phyloP scores from a whole-genome alignment of 805 yeast species.

The Saturnispora bothae region DNA sequence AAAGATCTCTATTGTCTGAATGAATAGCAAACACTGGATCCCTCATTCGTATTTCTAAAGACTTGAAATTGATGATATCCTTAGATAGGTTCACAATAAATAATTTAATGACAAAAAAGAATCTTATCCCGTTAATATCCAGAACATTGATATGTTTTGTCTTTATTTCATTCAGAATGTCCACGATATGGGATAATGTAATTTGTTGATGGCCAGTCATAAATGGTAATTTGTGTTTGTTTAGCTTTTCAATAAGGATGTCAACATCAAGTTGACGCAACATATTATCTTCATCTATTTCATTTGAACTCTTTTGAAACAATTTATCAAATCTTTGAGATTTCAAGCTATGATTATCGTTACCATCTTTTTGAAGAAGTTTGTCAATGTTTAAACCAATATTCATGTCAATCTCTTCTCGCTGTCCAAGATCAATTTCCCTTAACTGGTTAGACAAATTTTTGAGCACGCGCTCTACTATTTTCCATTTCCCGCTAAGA shows the following conservation, averaged over 20 bases:
- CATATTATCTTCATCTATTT: conserved; percentile 13
- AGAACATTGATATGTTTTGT: conserved; percentile 32
- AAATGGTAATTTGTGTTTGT: conserved; percentile 60
- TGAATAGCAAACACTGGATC: conserved; percentile 85
- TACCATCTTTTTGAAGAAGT: conserved; percentile 1
- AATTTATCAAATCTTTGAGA: background rate
- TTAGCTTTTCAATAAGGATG: conserved; percentile 47
- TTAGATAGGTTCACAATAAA: conserved; percentile 36
- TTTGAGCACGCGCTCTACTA: conserved; percentile 48
- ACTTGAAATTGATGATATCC: conserved; percentile 9
- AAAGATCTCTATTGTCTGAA: conserved; percentile 62
- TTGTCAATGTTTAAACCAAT: conserved; percentile 14
- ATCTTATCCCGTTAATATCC: conserved; percentile 62
- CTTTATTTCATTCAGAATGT: conserved; percentile 48
- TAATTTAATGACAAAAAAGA: conserved; percentile 58
- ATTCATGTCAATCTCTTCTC: conserved; percentile 16
- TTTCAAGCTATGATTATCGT: conserved; percentile 1
- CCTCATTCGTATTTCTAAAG: conserved; percentile 50
- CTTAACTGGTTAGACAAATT: conserved; percentile 45
- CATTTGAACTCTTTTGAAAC: conserved; percentile 11
- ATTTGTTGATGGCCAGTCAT: conserved; percentile 87
- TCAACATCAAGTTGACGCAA: conserved; percentile 24
- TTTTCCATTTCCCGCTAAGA: conserved; percentile 45
- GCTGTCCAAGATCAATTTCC: conserved; percentile 33
- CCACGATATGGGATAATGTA: conserved; percentile 61